Evolutionary conservation across 2,329 filamentous ascomycete species (phyloP).

Genomic region (Calonectria pteridis): DNA sequence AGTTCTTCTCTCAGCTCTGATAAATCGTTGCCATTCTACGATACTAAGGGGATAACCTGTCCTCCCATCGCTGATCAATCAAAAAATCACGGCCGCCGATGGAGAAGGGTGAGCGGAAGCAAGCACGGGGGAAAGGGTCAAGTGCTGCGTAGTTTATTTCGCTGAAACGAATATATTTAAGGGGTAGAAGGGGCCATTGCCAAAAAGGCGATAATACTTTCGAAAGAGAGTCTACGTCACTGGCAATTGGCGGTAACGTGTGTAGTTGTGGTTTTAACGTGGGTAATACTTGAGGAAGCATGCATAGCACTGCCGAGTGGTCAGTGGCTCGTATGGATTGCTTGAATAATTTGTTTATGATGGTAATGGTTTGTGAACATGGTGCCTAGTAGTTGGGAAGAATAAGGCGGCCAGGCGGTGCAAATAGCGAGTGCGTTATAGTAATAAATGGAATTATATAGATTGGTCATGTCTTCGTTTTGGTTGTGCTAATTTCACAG

Average conservation of each 20-base stretch:
- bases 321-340: no score
- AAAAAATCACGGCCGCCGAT: conserved; percentile 49
- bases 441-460: neutral
- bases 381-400: no score
- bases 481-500: neutral
- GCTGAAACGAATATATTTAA: conserved; percentile 38
- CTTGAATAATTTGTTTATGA: neutral
- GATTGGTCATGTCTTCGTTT: neutral
- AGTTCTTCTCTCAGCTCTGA: conserved; percentile 17
- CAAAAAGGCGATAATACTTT: neutral
- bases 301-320: no score
- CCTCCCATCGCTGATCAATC: neutral
- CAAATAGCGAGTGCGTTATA: neutral
- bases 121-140: conserved; percentile 55
- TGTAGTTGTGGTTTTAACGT: no score
- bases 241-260: neutral
- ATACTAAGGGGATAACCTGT: conserved; percentile 30
- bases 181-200: neutral
- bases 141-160: conserved; percentile 59
- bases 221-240: neutral
- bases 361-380: no score
- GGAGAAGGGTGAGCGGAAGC: conserved; percentile 52
- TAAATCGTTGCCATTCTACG: conserved; percentile 14
- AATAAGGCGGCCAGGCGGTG: neutral
- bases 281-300: neutral